These are phyloP conservation scores for Warburgia ugandensis DNA, from an alignment of 164 flowering plant genomes.

Conservation along the genomic window DNA sequence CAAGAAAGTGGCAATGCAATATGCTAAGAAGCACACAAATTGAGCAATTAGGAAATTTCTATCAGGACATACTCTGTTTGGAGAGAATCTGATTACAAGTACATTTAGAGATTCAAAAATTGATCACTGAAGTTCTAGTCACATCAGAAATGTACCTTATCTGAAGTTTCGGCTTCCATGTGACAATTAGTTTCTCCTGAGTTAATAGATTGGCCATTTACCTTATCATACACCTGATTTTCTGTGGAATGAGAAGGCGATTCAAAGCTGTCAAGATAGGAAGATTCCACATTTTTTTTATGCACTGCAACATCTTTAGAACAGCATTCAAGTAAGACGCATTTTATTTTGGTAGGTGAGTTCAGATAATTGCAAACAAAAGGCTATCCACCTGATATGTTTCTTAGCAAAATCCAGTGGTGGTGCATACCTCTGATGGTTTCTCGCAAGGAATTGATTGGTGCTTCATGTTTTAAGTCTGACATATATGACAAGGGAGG, in stretches of 20 bases:
- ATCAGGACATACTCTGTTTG: neutral
- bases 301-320: neutral
- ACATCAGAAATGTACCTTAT: neutral
- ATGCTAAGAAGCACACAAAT: no score
- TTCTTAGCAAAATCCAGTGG: neutral
- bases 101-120: neutral
- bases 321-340: neutral
- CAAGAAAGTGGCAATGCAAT: constrained; percentile 1
- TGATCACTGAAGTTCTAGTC: neutral
- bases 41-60: no score
- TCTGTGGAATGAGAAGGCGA: constrained; percentile 7
- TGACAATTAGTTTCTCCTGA: constrained; percentile 4
- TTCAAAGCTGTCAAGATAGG: neutral
- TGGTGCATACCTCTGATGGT: constrained; percentile 10
- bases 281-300: neutral
- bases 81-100: neutral
- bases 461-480: constrained; percentile 7
- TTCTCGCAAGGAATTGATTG: constrained; percentile 8
- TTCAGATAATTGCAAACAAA: neutral
- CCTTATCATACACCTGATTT: constrained; percentile 6
- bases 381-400: neutral
- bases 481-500: constrained; percentile 9
- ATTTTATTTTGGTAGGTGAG: no score
- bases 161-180: constrained; percentile 1
- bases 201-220: constrained; percentile 1